Base-by-base conservation (phyloP, 1,284 basidiomycete species). In the Ceratobasidium sp. region DNA sequence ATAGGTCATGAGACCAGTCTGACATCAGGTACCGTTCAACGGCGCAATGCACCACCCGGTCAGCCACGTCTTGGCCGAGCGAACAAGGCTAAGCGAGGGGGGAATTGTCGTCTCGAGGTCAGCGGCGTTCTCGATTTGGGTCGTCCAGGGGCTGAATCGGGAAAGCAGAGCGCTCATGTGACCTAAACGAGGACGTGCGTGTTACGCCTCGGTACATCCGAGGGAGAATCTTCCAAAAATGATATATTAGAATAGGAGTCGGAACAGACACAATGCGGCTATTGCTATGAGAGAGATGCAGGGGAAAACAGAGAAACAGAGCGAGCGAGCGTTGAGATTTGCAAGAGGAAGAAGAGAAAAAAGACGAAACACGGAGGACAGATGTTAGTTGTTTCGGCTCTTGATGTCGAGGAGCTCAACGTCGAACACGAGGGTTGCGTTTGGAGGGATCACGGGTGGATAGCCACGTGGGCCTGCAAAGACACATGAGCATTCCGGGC, bases 381-480 rank as follows among this genome's bases (percentile, higher is more conserved):
- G 41, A 45, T 14, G 21, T 32, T 61, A 58, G 10, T 58, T 59
- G n/a, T 41, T 26, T 57, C 67, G 67, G 46, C 52, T 61, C 76
- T 80, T 78, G 79, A 82, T 81, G 75, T 79, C 79, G 76, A 82
- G 76, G 61, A 82, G 77, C 78, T 82, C 81, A 71, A 82, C 80
- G 65, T 78, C 76, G 75, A 83, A 83, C 69, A 79, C 79, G 74
- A 83, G 78, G 65, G 81, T 82, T 26, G 81, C 76, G 77, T 80
- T 80, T 65, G 81, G 75, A 46, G 82, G 82, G 74, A 84, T 83
- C 72, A 82, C 80, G 41, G 81, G 81, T 53, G 81, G 81, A 79
- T 80, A 82, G 48, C 76, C 76, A n/a, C 53, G 71, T 45, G 70
- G 60, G 43, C 69, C 69, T 71, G 23, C 4, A 61, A 30, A 26